These are phyloP conservation scores for Cochlearia excelsa DNA, from an alignment of 345 rosid species.

Conservation along the genomic window DNA sequence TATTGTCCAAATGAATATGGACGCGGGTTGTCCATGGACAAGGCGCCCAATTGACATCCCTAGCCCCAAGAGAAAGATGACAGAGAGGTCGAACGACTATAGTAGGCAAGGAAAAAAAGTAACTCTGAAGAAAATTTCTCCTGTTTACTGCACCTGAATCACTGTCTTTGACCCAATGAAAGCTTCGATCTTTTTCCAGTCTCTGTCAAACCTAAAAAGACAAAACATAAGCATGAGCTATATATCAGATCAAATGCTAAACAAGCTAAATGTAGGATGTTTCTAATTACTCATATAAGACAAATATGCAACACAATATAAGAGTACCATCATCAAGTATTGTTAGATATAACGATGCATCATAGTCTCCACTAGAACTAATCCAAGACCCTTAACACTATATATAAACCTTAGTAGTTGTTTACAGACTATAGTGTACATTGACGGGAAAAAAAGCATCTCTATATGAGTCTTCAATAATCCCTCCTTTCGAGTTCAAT, in stretches of 20 bases:
- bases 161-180: conserved; percentile 85
- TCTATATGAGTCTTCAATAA: too few species aligned
- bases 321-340: conserved; percentile 7
- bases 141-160: conserved; percentile 58
- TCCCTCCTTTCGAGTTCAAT: too few species aligned
- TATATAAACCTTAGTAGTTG: conserved; percentile 13
- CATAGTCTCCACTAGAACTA: conserved; percentile 7
- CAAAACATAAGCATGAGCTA: conserved; percentile 17
- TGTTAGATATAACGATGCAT: not conserved
- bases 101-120: not conserved
- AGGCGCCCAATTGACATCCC: too few species aligned
- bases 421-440: not conserved
- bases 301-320: conserved; percentile 1
- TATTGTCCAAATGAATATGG: too few species aligned
- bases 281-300: not conserved
- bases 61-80: not conserved
- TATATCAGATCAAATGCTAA: not conserved
- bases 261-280: conserved; percentile 11
- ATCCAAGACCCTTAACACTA: conserved; percentile 6
- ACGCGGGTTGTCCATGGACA: too few species aligned
- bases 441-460: not conserved
- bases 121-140: conserved; percentile 1
- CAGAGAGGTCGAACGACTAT: conserved; percentile 3
- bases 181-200: conserved; percentile 93
- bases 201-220: conserved; percentile 71